Evolutionary conservation across 306 rosid genomes (phyloP).

Genomic region (Vachellia collinsii): DNA sequence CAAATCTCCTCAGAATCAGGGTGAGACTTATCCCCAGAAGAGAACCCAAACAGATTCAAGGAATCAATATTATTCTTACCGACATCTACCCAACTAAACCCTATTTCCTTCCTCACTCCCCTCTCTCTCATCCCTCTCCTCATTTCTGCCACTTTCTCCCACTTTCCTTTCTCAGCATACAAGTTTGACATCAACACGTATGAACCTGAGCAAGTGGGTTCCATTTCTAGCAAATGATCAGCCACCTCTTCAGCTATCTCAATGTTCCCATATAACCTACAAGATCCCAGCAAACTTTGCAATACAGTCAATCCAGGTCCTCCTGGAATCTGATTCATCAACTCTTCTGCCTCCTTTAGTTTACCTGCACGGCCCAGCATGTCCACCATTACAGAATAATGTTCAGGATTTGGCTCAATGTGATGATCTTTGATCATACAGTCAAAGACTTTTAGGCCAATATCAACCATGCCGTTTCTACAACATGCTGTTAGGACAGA

Average conservation of each 20-base stretch:
- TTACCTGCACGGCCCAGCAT: slow-evolving; percentile 75
- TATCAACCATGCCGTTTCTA: slow-evolving; percentile 51
- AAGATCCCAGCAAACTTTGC: slow-evolving; percentile 83
- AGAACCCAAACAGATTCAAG: slow-evolving; percentile 68
- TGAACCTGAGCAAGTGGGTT: slow-evolving; percentile 69
- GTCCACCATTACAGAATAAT: slow-evolving; percentile 80
- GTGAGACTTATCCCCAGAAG: slow-evolving; percentile 77
- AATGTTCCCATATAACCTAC: slow-evolving; percentile 16
- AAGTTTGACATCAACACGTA: slow-evolving; percentile 75
- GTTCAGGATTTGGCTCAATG: slow-evolving; percentile 72
- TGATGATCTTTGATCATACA: slow-evolving; percentile 57
- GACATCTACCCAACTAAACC: slow-evolving; percentile 81
- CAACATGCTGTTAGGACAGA: slow-evolving; percentile 55
- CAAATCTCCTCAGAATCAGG: slow-evolving; percentile 60
- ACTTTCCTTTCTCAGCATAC: slow-evolving; percentile 76
- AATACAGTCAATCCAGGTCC: slow-evolving; percentile 65
- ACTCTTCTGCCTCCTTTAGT: slow-evolving; percentile 65
- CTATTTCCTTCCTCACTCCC: slow-evolving; percentile 5
- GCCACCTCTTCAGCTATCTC: no score
- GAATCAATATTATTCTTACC: slow-evolving; percentile 48
- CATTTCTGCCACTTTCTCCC: slow-evolving; percentile 81
- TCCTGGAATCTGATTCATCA: slow-evolving; percentile 61
- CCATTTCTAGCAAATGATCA: slow-evolving; percentile 46
- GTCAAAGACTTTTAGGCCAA: slow-evolving; percentile 58
- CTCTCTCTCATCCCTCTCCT: slow-evolving; percentile 39